These are phyloP conservation scores for Melastoma malabathricum DNA, from an alignment of 345 rosid species.

Conservation along the genomic window DNA sequence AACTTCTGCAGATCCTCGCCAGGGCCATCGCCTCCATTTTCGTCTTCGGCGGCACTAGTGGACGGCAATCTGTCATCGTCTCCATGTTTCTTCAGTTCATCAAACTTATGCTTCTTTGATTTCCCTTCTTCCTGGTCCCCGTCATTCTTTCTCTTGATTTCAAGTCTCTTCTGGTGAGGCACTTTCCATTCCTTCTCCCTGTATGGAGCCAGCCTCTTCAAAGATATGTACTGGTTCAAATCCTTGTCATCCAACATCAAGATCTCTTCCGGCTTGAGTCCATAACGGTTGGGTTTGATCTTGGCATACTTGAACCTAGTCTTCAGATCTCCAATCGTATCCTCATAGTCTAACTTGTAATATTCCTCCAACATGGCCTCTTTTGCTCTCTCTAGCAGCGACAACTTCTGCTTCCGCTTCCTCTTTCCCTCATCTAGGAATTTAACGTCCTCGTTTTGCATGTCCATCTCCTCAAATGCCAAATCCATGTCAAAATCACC, in stretches of 20 bases:
- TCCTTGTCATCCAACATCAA: constrained; percentile 51
- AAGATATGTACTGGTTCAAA: constrained; percentile 71
- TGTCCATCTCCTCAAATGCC: constrained; percentile 9
- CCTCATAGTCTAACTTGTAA: constrained; percentile 89
- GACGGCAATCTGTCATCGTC: constrained; percentile 8
- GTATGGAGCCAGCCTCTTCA: constrained; percentile 76
- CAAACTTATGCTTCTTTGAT: constrained; percentile 15
- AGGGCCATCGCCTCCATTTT: constrained; percentile 14
- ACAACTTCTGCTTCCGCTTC: constrained; percentile 59
- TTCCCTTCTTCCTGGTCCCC: constrained; percentile 24
- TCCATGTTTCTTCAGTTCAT: constrained; percentile 29
- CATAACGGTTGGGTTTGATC: constrained; percentile 50
- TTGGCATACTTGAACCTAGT: constrained; percentile 84
- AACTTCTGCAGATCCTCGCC: constrained; percentile 14
- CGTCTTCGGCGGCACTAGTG: constrained; percentile 1
- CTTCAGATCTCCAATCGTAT: constrained; percentile 66
- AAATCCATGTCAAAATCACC: constrained; percentile 6
- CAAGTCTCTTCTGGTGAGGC: constrained; percentile 27
- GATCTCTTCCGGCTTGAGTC: constrained; percentile 48
- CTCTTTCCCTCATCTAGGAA: constrained; percentile 32
- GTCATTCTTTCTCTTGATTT: constrained; percentile 33
- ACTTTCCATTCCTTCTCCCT: constrained; percentile 73
- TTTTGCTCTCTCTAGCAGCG: constrained; percentile 46
- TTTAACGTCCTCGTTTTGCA: constrained; percentile 7
- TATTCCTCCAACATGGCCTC: constrained; percentile 82